Base-by-base conservation (phyloP, 176 grass and related monocot species). In the Chrysopogon serrulatus region DNA sequence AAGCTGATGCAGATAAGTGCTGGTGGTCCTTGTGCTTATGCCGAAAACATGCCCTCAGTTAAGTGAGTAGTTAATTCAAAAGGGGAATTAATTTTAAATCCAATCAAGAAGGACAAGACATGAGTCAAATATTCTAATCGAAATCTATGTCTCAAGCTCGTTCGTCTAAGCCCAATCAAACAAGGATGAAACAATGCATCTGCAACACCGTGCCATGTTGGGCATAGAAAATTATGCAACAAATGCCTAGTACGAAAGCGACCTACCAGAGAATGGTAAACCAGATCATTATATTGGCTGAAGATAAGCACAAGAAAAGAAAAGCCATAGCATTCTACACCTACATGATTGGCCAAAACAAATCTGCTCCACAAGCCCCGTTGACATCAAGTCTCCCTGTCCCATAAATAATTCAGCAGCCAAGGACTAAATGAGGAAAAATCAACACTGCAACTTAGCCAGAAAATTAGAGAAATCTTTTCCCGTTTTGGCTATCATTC, bases 91-190 rank as follows among this genome's bases (percentile, higher is more conserved):
- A 44, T 32, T 66, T 42, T 36, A 73, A 35, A 45, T 8, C 11
- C 13, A 26, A 41, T 85, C 21, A 80, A 35, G 9, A 72, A 82
- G 45, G 16, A 65, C 27, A 78, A 73, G n/a, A 26, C 56, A 72
- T 56, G 10, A 37, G 66, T 82, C 35, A 48, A 48, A 54, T 78
- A 53, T 66, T 44, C 79, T 68, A 66, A 74, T 39, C 72, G 47
- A 83, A 90, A 86, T 56, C 9, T 67, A 45, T 65, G 35, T 49
- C 45, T 78, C 63, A 27, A 39, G 48, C 31, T 67, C 37, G 32
- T 67, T 83, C 67, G 73, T 90, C 79, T 39, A 68, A 67, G 37
- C 79, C 43, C 86, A 78, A 56, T 86, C 73, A 86, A 91, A 84
- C 16, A 28, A n/a, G 27, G 54, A 64, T 26, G 82, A 91, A 87